Evolutionary conservation across 2,329 filamentous ascomycete genomes (phyloP).

Genomic region (Macrophomina tecta): DNA sequence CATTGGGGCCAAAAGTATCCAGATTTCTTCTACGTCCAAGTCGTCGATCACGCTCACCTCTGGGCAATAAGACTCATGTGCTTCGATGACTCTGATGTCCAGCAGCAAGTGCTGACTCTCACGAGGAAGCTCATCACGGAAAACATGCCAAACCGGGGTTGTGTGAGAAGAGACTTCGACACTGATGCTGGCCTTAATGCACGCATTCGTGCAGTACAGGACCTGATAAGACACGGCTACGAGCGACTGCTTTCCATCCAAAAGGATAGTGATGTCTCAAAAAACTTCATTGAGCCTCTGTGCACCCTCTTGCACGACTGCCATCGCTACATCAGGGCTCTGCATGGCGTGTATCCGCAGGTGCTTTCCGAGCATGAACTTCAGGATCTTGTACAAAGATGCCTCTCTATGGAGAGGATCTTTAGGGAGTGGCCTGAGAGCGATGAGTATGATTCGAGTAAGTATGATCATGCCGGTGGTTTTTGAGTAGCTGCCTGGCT

Average conservation of each 20-base stretch:
- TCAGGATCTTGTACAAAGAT: constrained; percentile 4
- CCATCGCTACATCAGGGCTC: constrained; percentile 2
- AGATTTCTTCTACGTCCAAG: constrained; percentile 35
- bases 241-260: not conserved
- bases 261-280: constrained; percentile 10
- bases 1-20: constrained; percentile 32
- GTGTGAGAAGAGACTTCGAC: not conserved
- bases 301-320: constrained; percentile 11
- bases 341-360: not conserved
- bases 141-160: not conserved
- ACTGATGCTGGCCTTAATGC: not conserved
- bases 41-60: constrained; percentile 32
- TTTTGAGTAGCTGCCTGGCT: not conserved
- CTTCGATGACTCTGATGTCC: constrained; percentile 39
- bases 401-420: not conserved
- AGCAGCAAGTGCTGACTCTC: constrained; percentile 33
- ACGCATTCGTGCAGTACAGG: constrained; percentile 1
- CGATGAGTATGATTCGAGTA: constrained; percentile 27
- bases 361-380: not conserved
- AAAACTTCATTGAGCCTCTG: constrained; percentile 7
- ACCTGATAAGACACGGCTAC: not conserved
- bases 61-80: constrained; percentile 39
- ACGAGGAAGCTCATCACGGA: constrained; percentile 36
- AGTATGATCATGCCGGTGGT: constrained; percentile 7
- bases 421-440: constrained; percentile 22